Percentiles rank a stretch among this genome's conserved stretches.
Evolutionary conservation across 306 rosid species (phyloP).

Genomic region (Ceratonia siliqua): DNA sequence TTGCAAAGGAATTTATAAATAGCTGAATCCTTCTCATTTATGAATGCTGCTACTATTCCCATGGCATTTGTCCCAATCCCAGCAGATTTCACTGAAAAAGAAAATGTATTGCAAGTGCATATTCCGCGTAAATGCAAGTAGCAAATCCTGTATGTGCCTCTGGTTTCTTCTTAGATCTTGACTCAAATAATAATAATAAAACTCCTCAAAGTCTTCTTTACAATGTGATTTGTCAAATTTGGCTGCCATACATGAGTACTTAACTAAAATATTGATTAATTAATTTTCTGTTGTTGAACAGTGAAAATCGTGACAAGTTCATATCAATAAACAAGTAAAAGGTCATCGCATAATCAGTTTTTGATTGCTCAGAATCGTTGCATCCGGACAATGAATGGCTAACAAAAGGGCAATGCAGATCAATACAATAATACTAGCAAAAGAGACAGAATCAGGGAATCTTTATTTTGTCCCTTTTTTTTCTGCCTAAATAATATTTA

Average conservation of each 20-base stretch:
- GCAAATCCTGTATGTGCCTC: neutral
- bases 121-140: neutral
- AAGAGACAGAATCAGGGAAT: constrained; percentile 37
- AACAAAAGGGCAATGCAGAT: neutral
- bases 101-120: too few species aligned
- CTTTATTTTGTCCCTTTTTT: constrained; percentile 32
- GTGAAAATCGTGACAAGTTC: constrained; percentile 10
- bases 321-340: constrained; percentile 18
- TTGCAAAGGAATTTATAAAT: neutral
- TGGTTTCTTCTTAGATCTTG: neutral
- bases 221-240: constrained; percentile 12
- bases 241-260: neutral
- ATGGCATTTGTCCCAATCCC: constrained; percentile 5
- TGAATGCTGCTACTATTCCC: neutral
- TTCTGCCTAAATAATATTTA: neutral
- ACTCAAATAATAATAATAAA: neutral
- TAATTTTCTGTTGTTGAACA: neutral
- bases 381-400: constrained; percentile 28
- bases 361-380: constrained; percentile 22
- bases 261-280: neutral
- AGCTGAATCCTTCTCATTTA: neutral
- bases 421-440: neutral
- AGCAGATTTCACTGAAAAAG: constrained; percentile 7
- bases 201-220: neutral
- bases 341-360: constrained; percentile 2